Conservation (phyloP, 371 early-diverging fungal species). For the Phascolomyces articulosus region DNA sequence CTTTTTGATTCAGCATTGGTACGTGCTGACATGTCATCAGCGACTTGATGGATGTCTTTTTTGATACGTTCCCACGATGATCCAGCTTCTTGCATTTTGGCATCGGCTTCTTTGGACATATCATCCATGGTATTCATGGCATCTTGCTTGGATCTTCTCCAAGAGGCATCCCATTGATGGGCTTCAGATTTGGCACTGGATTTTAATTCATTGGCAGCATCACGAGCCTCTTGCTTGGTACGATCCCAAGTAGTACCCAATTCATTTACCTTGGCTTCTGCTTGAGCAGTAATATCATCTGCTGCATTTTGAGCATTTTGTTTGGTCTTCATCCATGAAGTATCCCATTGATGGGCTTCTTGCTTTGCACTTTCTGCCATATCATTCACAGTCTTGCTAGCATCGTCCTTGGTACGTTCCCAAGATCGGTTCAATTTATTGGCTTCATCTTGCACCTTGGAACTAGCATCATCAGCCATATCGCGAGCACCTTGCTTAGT, state of each 20-base stretch:
- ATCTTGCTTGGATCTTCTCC: slow-evolving; percentile 12
- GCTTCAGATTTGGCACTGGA: slow-evolving; percentile 13
- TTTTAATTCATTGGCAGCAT: neutral
- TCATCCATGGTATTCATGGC: slow-evolving; percentile 3
- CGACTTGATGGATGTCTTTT: slow-evolving; percentile 7
- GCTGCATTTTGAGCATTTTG: slow-evolving; percentile 4
- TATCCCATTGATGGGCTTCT: neutral
- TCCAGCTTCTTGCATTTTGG: slow-evolving; percentile 4
- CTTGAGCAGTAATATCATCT: neutral
- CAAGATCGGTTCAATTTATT: neutral
- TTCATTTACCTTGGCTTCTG: slow-evolving; percentile 1
- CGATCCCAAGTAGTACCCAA: slow-evolving; percentile 14
- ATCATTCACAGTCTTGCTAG: neutral
- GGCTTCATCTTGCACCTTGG: neutral
- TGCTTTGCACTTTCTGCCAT: neutral
- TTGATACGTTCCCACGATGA: slow-evolving; percentile 6
- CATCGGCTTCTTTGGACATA: slow-evolving; percentile 13
- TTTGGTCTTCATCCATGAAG: slow-evolving; percentile 5
- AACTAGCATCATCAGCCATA: slow-evolving; percentile 9
- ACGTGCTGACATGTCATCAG: slow-evolving; percentile 6
- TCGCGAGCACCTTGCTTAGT: slow-evolving; percentile 13
- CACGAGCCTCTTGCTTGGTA: slow-evolving; percentile 12
- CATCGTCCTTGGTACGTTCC: neutral
- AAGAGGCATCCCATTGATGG: neutral
- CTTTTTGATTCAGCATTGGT: slow-evolving; percentile 11